Evolutionary conservation across 164 flowering plant species (phyloP).

Genomic region (Brasenia schreberi): DNA sequence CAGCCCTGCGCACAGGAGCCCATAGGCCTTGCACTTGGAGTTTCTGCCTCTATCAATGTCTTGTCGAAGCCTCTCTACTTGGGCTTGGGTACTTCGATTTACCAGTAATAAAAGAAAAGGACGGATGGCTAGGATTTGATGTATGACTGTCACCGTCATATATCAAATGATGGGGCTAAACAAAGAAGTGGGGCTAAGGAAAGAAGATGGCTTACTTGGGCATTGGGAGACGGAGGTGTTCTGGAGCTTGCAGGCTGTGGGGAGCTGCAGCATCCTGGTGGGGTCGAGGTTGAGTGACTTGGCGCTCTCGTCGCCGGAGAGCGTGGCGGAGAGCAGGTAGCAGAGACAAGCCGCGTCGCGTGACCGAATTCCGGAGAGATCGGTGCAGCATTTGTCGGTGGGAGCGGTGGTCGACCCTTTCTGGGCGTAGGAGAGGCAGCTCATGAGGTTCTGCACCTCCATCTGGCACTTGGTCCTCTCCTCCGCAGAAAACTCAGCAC

Average conservation of each 20-base stretch:
- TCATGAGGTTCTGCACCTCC: conserved; percentile 26
- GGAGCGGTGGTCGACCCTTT: conserved; percentile 33
- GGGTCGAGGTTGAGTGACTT: conserved; percentile 47
- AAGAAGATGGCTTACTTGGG: conserved; percentile 33
- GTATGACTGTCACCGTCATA: neutral
- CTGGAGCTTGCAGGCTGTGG: conserved; percentile 37
- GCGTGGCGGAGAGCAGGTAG: conserved; percentile 31
- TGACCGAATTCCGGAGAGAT: conserved; percentile 24
- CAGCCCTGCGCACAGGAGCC: too few relatives aligned
- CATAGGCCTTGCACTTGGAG: too few relatives aligned
- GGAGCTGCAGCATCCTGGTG: conserved; percentile 38
- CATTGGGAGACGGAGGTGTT: conserved; percentile 38
- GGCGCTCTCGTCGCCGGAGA: conserved; percentile 22
- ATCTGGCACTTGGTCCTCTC: conserved; percentile 18
- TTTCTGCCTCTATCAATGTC: too few relatives aligned
- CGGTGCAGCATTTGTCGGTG: conserved; percentile 37
- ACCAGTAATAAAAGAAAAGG: neutral
- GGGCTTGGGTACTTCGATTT: neutral
- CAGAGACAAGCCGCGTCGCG: conserved; percentile 48
- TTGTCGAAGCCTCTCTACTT: neutral
- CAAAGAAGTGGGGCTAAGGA: neutral
- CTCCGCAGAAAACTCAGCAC: neutral
- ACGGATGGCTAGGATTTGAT: neutral
- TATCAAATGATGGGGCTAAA: neutral
- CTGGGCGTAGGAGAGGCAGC: conserved; percentile 44